These are phyloP conservation scores for Cyclocybe aegerita DNA, from an alignment of 768 basidiomycete genomes.

Conservation along the genomic window DNA sequence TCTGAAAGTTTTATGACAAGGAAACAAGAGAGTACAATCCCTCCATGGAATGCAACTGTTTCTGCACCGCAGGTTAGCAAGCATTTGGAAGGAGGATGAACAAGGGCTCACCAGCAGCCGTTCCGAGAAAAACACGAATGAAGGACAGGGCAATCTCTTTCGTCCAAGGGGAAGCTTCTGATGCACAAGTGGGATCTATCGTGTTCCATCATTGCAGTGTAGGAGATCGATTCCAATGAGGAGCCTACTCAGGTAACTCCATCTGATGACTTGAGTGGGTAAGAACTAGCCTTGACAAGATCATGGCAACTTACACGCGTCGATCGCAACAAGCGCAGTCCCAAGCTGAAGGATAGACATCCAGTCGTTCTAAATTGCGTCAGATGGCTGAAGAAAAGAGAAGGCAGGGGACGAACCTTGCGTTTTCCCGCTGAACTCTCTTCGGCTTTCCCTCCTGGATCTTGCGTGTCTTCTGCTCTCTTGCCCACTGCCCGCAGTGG, in stretches of 20 bases:
- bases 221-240: constrained; percentile 10
- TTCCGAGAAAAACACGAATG: too few relatives aligned
- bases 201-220: constrained; percentile 29
- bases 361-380: constrained; percentile 52
- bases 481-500: constrained; percentile 45
- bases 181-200: constrained; percentile 65
- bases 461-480: constrained; percentile 11
- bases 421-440: not conserved
- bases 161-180: constrained; percentile 44
- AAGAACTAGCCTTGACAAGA: constrained; percentile 4
- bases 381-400: too few relatives aligned
- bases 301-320: constrained; percentile 56
- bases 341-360: constrained; percentile 59
- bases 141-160: too few relatives aligned
- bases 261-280: constrained; percentile 62
- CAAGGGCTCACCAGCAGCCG: constrained; percentile 45
- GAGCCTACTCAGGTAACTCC: constrained; percentile 62
- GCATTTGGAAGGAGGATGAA: constrained; percentile 24
- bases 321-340: constrained; percentile 54
- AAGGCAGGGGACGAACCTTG: too few relatives aligned
- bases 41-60: constrained; percentile 21
- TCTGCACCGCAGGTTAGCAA: too few relatives aligned
- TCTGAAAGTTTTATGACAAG: not conserved
- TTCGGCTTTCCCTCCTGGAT: not conserved
- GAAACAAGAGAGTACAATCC: too few relatives aligned